These are phyloP conservation scores for Chrysosphaeria jannelii DNA, from an alignment of 2,329 filamentous ascomycete genomes.

Conservation along the genomic window DNA sequence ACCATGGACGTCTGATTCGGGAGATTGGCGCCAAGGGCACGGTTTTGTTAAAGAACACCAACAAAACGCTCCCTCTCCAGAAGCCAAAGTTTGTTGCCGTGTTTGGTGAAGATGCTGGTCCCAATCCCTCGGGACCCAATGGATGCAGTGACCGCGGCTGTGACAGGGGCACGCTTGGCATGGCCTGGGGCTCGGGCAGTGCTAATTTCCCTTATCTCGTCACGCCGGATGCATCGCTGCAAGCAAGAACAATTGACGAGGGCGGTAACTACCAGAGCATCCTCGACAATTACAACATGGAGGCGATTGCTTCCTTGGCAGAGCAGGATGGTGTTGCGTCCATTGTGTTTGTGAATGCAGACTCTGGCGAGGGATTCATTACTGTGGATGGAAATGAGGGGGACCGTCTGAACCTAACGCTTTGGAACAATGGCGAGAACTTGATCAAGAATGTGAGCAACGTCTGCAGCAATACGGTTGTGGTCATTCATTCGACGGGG, in stretches of 20 bases:
- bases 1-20: conserved; percentile 45
- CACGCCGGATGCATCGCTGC: conserved; percentile 41
- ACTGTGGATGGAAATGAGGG: conserved; percentile 55
- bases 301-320: conserved; percentile 28
- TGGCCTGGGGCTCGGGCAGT: conserved; percentile 55
- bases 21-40: conserved; percentile 51
- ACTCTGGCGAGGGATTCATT: conserved; percentile 70
- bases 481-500: conserved; percentile 66
- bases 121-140: conserved; percentile 47
- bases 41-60: conserved; percentile 67
- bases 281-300: conserved; percentile 30
- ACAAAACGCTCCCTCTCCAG: conserved; percentile 44
- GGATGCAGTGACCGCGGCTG: conserved; percentile 40
- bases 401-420: conserved; percentile 73
- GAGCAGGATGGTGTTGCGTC: conserved; percentile 33
- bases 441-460: conserved; percentile 56
- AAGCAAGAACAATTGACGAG: conserved; percentile 27
- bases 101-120: conserved; percentile 58
- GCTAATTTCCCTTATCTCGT: conserved; percentile 47
- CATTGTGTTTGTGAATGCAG: conserved; percentile 72
- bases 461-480: conserved; percentile 63
- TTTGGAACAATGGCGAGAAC: conserved; percentile 59
- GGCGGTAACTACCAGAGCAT: conserved; percentile 32
- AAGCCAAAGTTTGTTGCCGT: conserved; percentile 47
- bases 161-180: conserved; percentile 30